phyloP scores from a whole-genome alignment of 2,329 filamentous ascomycete species.

The Ophiostoma pallidulum region DNA sequence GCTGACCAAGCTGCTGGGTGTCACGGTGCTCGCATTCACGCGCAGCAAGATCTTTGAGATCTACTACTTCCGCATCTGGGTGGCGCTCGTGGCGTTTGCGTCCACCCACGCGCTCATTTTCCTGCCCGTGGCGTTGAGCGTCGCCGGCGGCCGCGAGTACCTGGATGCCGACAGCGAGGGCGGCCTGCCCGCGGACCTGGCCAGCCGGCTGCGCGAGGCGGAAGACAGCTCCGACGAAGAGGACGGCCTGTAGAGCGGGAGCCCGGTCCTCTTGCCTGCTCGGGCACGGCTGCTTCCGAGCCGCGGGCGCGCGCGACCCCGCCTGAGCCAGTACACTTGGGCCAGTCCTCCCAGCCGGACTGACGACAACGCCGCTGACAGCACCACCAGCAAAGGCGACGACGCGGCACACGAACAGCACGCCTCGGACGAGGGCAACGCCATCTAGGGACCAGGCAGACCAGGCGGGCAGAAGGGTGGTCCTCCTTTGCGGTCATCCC shows the following conservation, averaged over 20 bases:
- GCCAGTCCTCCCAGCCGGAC: too few relatives aligned
- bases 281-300: background rate
- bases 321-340: background rate
- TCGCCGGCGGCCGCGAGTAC: slow-evolving; percentile 80
- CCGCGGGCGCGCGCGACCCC: background rate
- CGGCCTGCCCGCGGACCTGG: slow-evolving; percentile 81
- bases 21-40: slow-evolving; percentile 87
- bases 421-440: background rate
- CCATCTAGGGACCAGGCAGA: slow-evolving; percentile 5
- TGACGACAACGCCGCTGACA: background rate
- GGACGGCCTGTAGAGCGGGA: slow-evolving; percentile 26
- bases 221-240: slow-evolving; percentile 70
- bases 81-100: slow-evolving; percentile 82
- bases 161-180: slow-evolving; percentile 80
- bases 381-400: too few relatives aligned
- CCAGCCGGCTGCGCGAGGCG: slow-evolving; percentile 46
- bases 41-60: slow-evolving; percentile 98
- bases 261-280: background rate
- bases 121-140: slow-evolving; percentile 77
- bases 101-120: slow-evolving; percentile 84
- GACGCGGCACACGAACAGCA: too few relatives aligned
- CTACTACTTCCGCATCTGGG: slow-evolving; percentile 97
- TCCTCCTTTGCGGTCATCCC: background rate
- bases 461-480: background rate
- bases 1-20: slow-evolving; percentile 86